Base-by-base conservation (phyloP, 2,329 filamentous ascomycete species). In the Colletotrichum karsti region DNA sequence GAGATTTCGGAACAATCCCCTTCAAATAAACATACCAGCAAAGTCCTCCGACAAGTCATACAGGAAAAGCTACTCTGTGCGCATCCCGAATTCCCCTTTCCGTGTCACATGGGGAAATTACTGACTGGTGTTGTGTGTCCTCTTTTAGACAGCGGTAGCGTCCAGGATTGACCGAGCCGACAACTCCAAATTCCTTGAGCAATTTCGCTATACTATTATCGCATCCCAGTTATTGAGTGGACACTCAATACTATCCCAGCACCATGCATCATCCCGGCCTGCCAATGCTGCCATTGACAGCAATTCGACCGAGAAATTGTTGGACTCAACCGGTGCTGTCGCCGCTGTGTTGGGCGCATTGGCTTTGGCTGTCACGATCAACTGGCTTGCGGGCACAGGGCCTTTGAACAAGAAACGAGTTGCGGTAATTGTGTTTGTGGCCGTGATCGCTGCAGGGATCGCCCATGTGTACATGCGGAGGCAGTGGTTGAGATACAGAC, bases 201-300 rank as follows among this genome's bases (percentile, higher is more conserved):
- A 94, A 76, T 98, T 98, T 75, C 92, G 95, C 71, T 98, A 98
- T 80, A 92, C 93, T 22, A 93, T 98, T 71, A 92, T 98, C 75
- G 94, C 94, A 56, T 98, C 95, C 22, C 94, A 97, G 77, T 87
- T 98, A 13, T 85, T 98, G 42, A 94, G 90, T 74, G 92, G 92
- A 42, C 88, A 92, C 72, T 86, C 88, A 4, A 88, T 87, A 63
- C 72, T 83, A 54, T 83, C 80, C 18, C 82, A 83, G 50, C 78
- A 79, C 51, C 75, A 76, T 54, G 66, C 65, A 53, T 24, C 60
- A 58, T 69, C 64, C 58, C 63, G 67, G 51, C 54, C 65, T 68
- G 68, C 63, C 69, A 42, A 65, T 70, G 71, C 72, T 72, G 63
- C 37, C 71, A 66, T 72, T 69, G 67, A 62, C 24, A 64, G 67